Percentiles rank a stretch among this genome's conserved stretches.
Evolutionary conservation across 164 flowering plant species (phyloP).

Genomic region (Sedum album): DNA sequence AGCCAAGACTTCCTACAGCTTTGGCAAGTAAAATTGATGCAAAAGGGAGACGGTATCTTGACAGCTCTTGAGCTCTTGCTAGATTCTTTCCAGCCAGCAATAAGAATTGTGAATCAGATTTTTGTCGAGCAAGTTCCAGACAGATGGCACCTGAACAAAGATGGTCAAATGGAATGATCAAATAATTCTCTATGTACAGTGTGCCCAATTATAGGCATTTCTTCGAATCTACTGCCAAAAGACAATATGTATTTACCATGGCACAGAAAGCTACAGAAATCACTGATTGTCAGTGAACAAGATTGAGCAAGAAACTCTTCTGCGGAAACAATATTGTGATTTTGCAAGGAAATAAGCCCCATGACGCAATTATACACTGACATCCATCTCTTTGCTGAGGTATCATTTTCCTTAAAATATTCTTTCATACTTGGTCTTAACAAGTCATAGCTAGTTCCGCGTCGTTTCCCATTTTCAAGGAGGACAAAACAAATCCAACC

Average conservation of each 20-base stretch:
- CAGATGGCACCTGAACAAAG: conserved; percentile 53
- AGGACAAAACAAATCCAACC: conserved; percentile 77
- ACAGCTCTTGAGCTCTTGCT: conserved; percentile 36
- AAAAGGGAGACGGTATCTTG: conserved; percentile 44
- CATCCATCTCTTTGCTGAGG: conserved; percentile 45
- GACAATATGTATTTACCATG: conserved; percentile 48
- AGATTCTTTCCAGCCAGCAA: conserved; percentile 57
- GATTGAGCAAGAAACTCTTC: conserved; percentile 50
- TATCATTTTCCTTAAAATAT: conserved; percentile 28
- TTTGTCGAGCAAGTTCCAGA: conserved; percentile 66
- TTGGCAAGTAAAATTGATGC: conserved; percentile 63
- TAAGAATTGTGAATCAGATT: conserved; percentile 35
- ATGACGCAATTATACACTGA: conserved; percentile 40
- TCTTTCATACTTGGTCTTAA: conserved; percentile 34
- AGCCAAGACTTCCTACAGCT: conserved; percentile 79
- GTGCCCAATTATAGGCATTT: neutral
- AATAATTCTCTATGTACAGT: no score
- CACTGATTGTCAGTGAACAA: conserved; percentile 41
- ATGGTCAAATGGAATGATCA: neutral
- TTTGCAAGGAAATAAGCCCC: conserved; percentile 42
- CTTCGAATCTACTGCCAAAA: neutral
- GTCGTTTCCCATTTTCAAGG: conserved; percentile 33
- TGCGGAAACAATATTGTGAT: conserved; percentile 46
- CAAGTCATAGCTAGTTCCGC: conserved; percentile 22
- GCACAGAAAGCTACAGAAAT: conserved; percentile 56